These are phyloP conservation scores for Fusarium sp. DNA, from an alignment of 2,329 filamentous ascomycete species.

Conservation along the genomic window DNA sequence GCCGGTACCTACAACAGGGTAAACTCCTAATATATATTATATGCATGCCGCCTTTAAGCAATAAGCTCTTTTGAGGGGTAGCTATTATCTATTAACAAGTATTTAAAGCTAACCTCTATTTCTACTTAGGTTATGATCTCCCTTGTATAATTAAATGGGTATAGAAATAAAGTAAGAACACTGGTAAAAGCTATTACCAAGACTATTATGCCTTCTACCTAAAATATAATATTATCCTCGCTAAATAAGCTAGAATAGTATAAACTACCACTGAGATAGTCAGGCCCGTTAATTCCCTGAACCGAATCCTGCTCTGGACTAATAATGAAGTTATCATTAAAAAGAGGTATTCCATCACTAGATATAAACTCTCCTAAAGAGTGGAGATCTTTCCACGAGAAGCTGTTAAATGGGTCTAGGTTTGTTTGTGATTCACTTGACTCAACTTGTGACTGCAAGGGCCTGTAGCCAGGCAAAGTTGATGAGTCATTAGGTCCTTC, in stretches of 20 bases:
- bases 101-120: too few species aligned
- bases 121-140: too few species aligned
- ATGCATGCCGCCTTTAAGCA: too few species aligned
- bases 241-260: slow-evolving; percentile 6
- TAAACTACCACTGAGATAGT: slow-evolving; percentile 1
- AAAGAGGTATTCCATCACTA: slow-evolving; percentile 38
- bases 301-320: slow-evolving; percentile 31
- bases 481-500: slow-evolving; percentile 2
- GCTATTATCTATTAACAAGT: too few species aligned
- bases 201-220: too few species aligned
- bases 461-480: neutral
- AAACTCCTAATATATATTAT: too few species aligned
- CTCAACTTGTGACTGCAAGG: slow-evolving; percentile 1
- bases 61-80: too few species aligned
- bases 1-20: too few species aligned
- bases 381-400: slow-evolving; percentile 72
- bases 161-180: too few species aligned
- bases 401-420: slow-evolving; percentile 64
- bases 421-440: slow-evolving; percentile 44
- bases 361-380: slow-evolving; percentile 68
- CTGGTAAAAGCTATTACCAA: too few species aligned
- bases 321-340: slow-evolving; percentile 31
- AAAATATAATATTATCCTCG: slow-evolving; percentile 24
- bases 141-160: too few species aligned
- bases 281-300: slow-evolving; percentile 19